Percentiles rank a stretch among this genome's conserved stretches.
Evolutionary conservation across 495 filamentous ascomycete genomes (phyloP).

Genomic region (Podospora pseudoanserina): DNA sequence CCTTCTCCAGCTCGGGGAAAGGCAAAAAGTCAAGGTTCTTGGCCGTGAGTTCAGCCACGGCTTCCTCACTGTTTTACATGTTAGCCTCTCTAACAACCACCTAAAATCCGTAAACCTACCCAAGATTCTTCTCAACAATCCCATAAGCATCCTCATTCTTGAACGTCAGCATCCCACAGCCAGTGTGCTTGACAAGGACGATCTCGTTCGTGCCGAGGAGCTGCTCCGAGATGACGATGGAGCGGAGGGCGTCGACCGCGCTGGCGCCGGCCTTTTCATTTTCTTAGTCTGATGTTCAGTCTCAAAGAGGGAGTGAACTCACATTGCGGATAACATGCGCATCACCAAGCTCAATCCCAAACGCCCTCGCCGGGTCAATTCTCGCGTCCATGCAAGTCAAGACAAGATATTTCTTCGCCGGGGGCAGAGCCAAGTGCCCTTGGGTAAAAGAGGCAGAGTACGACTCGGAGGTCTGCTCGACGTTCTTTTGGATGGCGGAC

Average conservation of each 20-base stretch:
- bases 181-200: constrained; percentile 72
- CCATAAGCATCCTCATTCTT: constrained; percentile 58
- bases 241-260: constrained; percentile 65
- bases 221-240: constrained; percentile 76
- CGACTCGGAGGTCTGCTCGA: constrained; percentile 54
- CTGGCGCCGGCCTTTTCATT: constrained; percentile 53
- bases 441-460: constrained; percentile 62
- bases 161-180: constrained; percentile 82
- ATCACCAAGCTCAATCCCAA: constrained; percentile 71
- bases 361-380: constrained; percentile 66
- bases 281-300: constrained; percentile 8
- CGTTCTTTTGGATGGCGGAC: constrained; percentile 50
- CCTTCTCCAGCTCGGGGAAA: constrained; percentile 60
- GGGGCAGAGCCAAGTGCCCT: constrained; percentile 66
- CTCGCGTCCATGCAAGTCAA: constrained; percentile 83
- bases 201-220: constrained; percentile 76
- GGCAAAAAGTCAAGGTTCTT: constrained; percentile 56
- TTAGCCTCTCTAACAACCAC: not conserved
- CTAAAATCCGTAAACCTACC: constrained; percentile 29
- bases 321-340: constrained; percentile 80
- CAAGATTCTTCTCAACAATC: constrained; percentile 55
- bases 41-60: constrained; percentile 25
- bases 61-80: constrained; percentile 19
- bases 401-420: constrained; percentile 64
- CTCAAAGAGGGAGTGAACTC: constrained; percentile 1